These are phyloP conservation scores for Gossypium mustelinum DNA, from an alignment of 345 rosid species.

Conservation along the genomic window DNA sequence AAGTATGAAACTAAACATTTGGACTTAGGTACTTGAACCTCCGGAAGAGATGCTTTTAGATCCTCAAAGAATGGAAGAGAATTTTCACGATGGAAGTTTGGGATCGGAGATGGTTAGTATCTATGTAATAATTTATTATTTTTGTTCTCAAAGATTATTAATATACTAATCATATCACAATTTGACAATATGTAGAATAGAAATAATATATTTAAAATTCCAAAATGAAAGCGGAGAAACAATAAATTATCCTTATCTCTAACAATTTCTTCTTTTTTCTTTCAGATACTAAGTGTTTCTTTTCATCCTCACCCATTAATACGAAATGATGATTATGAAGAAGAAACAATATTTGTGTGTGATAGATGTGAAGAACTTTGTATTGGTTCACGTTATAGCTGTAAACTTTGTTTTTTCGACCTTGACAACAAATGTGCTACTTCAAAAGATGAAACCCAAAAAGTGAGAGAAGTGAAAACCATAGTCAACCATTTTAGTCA, in stretches of 20 bases:
- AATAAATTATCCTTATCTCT: not conserved
- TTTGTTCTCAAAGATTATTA: not conserved
- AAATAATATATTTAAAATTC: not conserved
- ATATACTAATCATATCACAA: too few relatives aligned
- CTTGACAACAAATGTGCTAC: not conserved
- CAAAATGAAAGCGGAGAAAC: not conserved
- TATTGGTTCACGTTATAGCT: not conserved
- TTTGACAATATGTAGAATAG: too few relatives aligned
- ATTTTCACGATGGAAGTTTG: not conserved
- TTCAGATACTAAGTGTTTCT: not conserved
- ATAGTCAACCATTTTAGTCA: slow-evolving; percentile 2
- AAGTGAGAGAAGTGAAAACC: too few relatives aligned
- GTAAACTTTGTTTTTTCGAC: not conserved
- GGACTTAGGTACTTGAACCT: not conserved
- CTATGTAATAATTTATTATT: too few relatives aligned
- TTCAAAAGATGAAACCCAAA: not conserved
- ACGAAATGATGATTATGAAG: not conserved
- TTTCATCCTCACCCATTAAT: not conserved
- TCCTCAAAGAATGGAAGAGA: not conserved
- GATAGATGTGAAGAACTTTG: not conserved
- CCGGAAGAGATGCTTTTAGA: not conserved
- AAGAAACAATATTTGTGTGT: not conserved
- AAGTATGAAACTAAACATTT: not conserved
- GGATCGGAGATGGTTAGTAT: not conserved
- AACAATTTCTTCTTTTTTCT: not conserved